Evolutionary conservation across 2,329 filamentous ascomycete species (phyloP).

Genomic region (Huntiella savannae): DNA sequence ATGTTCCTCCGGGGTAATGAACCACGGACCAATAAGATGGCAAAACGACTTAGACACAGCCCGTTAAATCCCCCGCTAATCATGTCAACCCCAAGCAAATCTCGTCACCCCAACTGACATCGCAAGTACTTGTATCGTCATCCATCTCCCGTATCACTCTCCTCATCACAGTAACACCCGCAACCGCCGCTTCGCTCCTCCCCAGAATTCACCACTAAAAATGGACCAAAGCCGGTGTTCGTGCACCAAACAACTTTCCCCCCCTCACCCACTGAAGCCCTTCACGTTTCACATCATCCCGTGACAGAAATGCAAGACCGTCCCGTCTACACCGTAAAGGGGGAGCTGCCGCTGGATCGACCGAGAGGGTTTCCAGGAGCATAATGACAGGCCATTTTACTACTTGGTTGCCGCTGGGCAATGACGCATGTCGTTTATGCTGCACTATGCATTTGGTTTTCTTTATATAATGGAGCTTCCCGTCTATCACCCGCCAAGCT

Average conservation of each 20-base stretch:
- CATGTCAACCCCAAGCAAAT: not conserved
- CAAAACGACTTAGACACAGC: not conserved
- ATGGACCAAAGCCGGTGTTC: not conserved
- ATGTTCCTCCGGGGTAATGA: not conserved
- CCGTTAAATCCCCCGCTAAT: not conserved
- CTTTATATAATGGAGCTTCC: not conserved
- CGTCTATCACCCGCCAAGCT: not conserved
- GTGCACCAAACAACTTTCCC: too few relatives aligned
- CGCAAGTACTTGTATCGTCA: not conserved
- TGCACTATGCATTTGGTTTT: not conserved
- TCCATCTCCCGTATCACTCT: not conserved
- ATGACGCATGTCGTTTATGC: not conserved
- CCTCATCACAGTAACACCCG: not conserved
- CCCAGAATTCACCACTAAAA: not conserved
- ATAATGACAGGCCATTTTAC: not conserved
- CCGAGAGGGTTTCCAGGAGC: not conserved
- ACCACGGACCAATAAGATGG: not conserved
- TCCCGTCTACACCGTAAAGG: not conserved
- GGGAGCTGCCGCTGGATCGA: not conserved
- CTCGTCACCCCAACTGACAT: not conserved
- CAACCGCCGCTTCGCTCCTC: not conserved
- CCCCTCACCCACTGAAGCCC: not conserved
- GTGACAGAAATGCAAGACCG: not conserved
- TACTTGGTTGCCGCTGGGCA: not conserved
- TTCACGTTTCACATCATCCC: not conserved